phyloP scores from a whole-genome alignment of 2,329 filamentous ascomycete genomes.

The Neofusicoccum parvum region DNA sequence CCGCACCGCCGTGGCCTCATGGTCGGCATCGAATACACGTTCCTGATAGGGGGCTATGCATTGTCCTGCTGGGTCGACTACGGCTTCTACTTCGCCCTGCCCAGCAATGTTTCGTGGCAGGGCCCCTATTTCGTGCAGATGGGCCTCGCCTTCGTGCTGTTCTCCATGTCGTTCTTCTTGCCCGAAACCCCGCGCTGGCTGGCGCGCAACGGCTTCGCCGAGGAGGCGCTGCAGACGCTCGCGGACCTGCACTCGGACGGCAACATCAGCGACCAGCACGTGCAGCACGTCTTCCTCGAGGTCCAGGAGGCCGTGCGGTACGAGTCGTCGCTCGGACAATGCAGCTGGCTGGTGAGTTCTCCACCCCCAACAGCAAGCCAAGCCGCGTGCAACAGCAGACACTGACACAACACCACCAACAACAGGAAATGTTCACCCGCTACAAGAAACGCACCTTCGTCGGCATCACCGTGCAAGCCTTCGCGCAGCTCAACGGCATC shows the following conservation, averaged over 20 bases:
- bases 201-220: slow-evolving; percentile 43
- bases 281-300: slow-evolving; percentile 41
- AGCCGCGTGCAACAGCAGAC: too few relatives aligned
- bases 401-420: too few relatives aligned
- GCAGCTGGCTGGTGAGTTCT: slow-evolving; percentile 33
- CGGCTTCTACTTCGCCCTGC: slow-evolving; percentile 40
- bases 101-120: slow-evolving; percentile 37
- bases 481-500: slow-evolving; percentile 70
- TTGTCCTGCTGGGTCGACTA: slow-evolving; percentile 45
- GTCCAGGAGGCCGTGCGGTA: slow-evolving; percentile 44
- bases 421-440: slow-evolving; percentile 45
- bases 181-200: slow-evolving; percentile 47
- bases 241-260: slow-evolving; percentile 44
- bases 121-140: slow-evolving; percentile 38
- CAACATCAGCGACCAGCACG: slow-evolving; percentile 37
- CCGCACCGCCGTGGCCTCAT: slow-evolving; percentile 41
- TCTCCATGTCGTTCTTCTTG: slow-evolving; percentile 41
- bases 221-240: slow-evolving; percentile 44
- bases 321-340: slow-evolving; percentile 38
- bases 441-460: slow-evolving; percentile 61
- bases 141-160: slow-evolving; percentile 34
- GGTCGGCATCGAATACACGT: slow-evolving; percentile 45
- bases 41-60: slow-evolving; percentile 43
- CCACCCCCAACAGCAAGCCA: too few relatives aligned
- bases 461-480: slow-evolving; percentile 68